Evolutionary conservation across 768 basidiomycete species (phyloP).

Genomic region (Inosperma sp.): DNA sequence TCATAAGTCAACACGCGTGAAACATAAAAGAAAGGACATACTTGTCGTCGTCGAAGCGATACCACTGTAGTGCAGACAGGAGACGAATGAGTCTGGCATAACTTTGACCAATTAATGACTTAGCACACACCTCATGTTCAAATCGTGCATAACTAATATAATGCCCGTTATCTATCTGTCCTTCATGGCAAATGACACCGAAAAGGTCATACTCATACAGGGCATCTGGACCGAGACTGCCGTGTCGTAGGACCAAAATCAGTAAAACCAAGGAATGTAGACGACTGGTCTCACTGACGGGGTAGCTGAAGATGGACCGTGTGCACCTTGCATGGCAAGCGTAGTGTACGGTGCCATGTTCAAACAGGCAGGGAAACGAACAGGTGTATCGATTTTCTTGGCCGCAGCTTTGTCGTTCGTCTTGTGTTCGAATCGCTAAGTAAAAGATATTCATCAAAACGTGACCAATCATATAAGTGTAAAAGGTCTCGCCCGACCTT

Average conservation of each 20-base stretch:
- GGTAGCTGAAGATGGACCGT: neutral
- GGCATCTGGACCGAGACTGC: conserved; percentile 46
- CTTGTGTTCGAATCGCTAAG: conserved; percentile 89
- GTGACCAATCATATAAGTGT: conserved; percentile 1
- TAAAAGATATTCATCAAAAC: neutral
- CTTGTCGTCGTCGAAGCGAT: conserved; percentile 93
- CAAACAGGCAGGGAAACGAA: conserved; percentile 76
- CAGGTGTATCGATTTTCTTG: conserved; percentile 78
- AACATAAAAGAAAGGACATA: conserved; percentile 31
- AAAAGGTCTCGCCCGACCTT: conserved; percentile 50
- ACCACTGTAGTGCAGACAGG: conserved; percentile 59
- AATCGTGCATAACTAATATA: conserved; percentile 86
- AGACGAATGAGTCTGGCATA: neutral
- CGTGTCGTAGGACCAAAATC: neutral
- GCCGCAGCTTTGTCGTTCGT: conserved; percentile 65
- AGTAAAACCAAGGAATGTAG: neutral
- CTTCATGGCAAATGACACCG: conserved; percentile 92
- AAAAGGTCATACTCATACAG: conserved; percentile 91
- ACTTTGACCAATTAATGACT: neutral
- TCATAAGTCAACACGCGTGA: conserved; percentile 1
- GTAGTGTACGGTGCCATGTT: conserved; percentile 90
- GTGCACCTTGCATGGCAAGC: conserved; percentile 44
- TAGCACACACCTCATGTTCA: conserved; percentile 67
- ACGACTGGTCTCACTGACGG: conserved; percentile 2
- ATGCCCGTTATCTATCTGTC: conserved; percentile 91